Conservation (phyloP, 805 yeast genomes). For the Kazachstania kunashirensis region DNA sequence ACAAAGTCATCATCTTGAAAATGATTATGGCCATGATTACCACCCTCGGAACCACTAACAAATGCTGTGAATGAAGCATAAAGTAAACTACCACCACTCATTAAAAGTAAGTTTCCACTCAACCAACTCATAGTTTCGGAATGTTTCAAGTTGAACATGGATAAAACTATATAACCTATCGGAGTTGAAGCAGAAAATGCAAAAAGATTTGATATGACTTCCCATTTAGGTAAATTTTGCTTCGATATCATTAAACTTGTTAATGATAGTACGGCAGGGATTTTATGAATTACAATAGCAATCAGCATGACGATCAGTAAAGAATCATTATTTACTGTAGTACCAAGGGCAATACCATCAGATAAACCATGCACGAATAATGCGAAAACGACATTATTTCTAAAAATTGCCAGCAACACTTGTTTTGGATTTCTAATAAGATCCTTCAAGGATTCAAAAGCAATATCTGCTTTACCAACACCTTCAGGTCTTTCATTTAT, state of each 20-base stretch:
- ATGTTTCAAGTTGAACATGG: slow-evolving; percentile 19
- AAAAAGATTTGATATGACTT: slow-evolving; percentile 39
- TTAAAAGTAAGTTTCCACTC: slow-evolving; percentile 25
- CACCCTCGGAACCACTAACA: slow-evolving; percentile 11
- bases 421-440: slow-evolving; percentile 16
- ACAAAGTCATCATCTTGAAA: not conserved
- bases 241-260: slow-evolving; percentile 38
- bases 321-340: slow-evolving; percentile 36
- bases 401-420: slow-evolving; percentile 26
- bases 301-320: slow-evolving; percentile 37
- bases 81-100: slow-evolving; percentile 30
- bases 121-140: slow-evolving; percentile 24
- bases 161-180: slow-evolving; percentile 23
- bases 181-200: slow-evolving; percentile 30
- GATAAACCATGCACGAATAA: slow-evolving; percentile 49
- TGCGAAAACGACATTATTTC: slow-evolving; percentile 46
- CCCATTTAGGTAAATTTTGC: slow-evolving; percentile 31
- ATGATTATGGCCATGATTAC: slow-evolving; percentile 7
- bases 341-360: slow-evolving; percentile 57
- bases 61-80: slow-evolving; percentile 30
- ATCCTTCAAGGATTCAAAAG: slow-evolving; percentile 14
- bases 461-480: not conserved
- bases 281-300: slow-evolving; percentile 53
- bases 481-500: not conserved
- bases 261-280: slow-evolving; percentile 57